Conservation (phyloP, 2,329 filamentous ascomycete genomes). For the Paraphaeosphaeria minitans region DNA sequence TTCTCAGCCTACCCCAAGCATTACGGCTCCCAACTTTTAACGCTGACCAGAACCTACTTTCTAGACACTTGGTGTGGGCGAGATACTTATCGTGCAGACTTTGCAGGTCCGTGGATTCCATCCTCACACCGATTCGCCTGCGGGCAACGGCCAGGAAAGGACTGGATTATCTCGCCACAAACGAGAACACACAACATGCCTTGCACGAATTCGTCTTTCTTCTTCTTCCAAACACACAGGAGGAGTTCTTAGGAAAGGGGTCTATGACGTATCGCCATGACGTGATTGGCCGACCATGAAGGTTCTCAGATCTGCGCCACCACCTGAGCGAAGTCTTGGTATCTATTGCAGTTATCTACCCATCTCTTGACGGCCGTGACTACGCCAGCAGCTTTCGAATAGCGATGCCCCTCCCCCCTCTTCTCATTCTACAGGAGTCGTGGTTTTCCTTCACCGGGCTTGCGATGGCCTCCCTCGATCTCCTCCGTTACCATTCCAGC, state of each 20-base stretch:
- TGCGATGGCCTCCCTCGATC: background rate
- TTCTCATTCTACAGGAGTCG: background rate
- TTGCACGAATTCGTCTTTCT: too few species aligned
- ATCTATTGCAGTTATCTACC: too few species aligned
- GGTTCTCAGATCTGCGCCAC: background rate
- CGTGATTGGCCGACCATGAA: conserved; percentile 1
- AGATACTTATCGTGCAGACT: conserved; percentile 57
- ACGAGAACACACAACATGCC: too few species aligned
- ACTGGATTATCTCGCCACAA: too few species aligned
- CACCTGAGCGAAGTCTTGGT: background rate
- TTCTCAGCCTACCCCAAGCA: background rate
- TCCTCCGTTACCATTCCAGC: background rate
- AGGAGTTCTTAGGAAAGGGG: too few species aligned
- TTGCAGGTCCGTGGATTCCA: too few species aligned
- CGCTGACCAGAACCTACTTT: conserved; percentile 75
- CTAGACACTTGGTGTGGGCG: conserved; percentile 76
- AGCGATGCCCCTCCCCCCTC: background rate
- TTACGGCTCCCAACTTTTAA: conserved; percentile 21
- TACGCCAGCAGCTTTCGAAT: background rate
- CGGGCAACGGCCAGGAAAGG: too few species aligned
- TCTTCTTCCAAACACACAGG: too few species aligned
- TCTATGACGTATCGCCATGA: background rate
- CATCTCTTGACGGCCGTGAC: too few species aligned
- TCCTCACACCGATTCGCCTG: too few species aligned
- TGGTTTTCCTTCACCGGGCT: background rate